A percentile compares a stretch with the other conserved stretches of the same genome.
These are phyloP conservation scores for Naumovozyma baii DNA, from an alignment of 805 yeast species.

Conservation along the genomic window DNA sequence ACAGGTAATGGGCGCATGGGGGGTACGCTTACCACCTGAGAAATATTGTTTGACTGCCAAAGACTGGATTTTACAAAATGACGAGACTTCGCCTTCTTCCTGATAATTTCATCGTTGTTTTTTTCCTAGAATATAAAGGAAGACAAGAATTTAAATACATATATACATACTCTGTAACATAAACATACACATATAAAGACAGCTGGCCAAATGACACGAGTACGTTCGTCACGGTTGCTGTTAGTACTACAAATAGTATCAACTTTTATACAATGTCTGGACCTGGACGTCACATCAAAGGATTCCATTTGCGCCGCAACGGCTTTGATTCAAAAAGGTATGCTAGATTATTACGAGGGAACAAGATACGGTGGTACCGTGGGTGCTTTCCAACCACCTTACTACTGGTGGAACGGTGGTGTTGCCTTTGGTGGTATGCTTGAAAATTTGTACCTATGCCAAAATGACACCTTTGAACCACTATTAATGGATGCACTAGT, in stretches of 20 bases:
- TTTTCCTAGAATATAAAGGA: no score
- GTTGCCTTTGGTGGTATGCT: slow-evolving; percentile 61
- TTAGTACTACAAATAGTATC: no score
- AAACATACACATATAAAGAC: background rate
- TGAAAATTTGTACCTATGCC: slow-evolving; percentile 64
- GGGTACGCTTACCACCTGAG: slow-evolving; percentile 92
- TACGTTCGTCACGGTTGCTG: background rate
- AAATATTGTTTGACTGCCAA: slow-evolving; percentile 82
- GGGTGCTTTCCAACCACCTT: slow-evolving; percentile 61
- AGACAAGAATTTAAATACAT: background rate
- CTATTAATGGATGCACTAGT: slow-evolving; percentile 45
- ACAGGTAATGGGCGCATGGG: slow-evolving; percentile 83
- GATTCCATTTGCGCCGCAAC: slow-evolving; percentile 50
- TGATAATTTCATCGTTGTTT: no score
- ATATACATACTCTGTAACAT: background rate
- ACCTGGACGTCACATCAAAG: slow-evolving; percentile 32
- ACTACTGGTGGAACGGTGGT: slow-evolving; percentile 89
- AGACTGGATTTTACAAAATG: slow-evolving; percentile 16
- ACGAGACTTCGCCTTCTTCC: no score
- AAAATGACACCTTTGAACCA: slow-evolving; percentile 53
- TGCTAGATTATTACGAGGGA: slow-evolving; percentile 62
- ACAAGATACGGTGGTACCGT: slow-evolving; percentile 50
- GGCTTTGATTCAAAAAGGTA: slow-evolving; percentile 47
- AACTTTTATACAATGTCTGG: slow-evolving; percentile 25
- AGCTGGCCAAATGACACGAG: background rate